These are phyloP conservation scores for Abortiporus biennis DNA, from an alignment of 1,284 basidiomycete genomes.

Conservation along the genomic window DNA sequence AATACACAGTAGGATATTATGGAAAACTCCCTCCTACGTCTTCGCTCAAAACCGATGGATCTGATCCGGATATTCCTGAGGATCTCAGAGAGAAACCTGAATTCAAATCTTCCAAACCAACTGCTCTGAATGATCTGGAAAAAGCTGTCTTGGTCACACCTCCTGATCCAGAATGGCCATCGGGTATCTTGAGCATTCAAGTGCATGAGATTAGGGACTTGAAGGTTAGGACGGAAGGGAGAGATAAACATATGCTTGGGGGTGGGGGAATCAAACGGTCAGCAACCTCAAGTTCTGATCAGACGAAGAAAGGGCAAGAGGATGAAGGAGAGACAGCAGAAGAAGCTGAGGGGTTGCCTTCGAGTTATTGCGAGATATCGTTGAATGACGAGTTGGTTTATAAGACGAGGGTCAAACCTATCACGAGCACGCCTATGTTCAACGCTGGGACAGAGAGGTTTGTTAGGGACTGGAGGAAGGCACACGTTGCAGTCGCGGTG, in stretches of 20 bases:
- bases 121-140: conserved; percentile 28
- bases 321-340: conserved; percentile 47
- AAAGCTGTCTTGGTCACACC: conserved; percentile 50
- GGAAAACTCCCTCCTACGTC: conserved; percentile 50
- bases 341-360: conserved; percentile 49
- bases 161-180: conserved; percentile 53
- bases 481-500: conserved; percentile 55
- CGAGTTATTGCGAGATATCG: conserved; percentile 47
- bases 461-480: conserved; percentile 53
- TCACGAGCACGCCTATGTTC: conserved; percentile 60
- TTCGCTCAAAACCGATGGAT: conserved; percentile 33
- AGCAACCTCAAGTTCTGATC: conserved; percentile 28
- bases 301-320: conserved; percentile 50
- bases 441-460: conserved; percentile 62
- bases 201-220: conserved; percentile 43
- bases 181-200: conserved; percentile 52
- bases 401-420: conserved; percentile 36
- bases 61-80: conserved; percentile 28
- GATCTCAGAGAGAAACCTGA: conserved; percentile 25
- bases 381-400: conserved; percentile 57
- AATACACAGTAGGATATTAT: conserved; percentile 58
- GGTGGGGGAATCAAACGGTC: too few species aligned
- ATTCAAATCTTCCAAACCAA: conserved; percentile 24
- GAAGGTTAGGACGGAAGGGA: conserved; percentile 19
- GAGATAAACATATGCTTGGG: conserved; percentile 16